Evolutionary conservation across 2,329 filamentous ascomycete species (phyloP).

Genomic region (Aspergillus texensis): DNA sequence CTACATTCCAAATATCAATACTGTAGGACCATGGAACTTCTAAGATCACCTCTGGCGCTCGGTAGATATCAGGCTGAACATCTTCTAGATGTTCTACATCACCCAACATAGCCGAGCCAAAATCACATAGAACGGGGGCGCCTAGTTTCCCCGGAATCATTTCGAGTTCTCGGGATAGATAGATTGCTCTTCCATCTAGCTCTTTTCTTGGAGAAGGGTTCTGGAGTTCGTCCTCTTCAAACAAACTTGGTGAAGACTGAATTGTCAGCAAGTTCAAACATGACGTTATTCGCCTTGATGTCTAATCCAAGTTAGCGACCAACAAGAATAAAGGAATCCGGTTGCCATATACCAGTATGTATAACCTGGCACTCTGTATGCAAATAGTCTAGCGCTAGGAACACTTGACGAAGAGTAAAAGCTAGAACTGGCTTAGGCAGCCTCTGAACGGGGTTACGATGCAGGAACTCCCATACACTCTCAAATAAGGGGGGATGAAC

Average conservation of each 20-base stretch:
- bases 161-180: constrained; percentile 45
- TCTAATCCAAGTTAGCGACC: constrained; percentile 25
- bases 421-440: constrained; percentile 40
- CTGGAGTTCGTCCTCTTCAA: constrained; percentile 45
- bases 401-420: constrained; percentile 42
- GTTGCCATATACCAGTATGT: constrained; percentile 45
- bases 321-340: too few species aligned
- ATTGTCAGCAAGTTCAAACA: constrained; percentile 47
- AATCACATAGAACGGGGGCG: constrained; percentile 51
- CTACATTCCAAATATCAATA: constrained; percentile 57
- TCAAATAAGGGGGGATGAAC: constrained; percentile 49
- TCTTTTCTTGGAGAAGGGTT: constrained; percentile 49
- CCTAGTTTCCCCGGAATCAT: constrained; percentile 34
- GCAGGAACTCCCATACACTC: constrained; percentile 43
- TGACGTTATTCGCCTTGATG: constrained; percentile 53
- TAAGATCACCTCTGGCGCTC: constrained; percentile 52
- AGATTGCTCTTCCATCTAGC: constrained; percentile 45
- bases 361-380: constrained; percentile 51
- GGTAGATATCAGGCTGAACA: constrained; percentile 39
- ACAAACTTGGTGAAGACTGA: constrained; percentile 44
- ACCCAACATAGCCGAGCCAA: constrained; percentile 50
- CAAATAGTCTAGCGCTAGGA: constrained; percentile 50
- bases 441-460: constrained; percentile 42
- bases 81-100: constrained; percentile 33
- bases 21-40: constrained; percentile 49